A percentile compares a stretch with the other conserved stretches of the same genome.
Conservation (phyloP, 2,329 filamentous ascomycete genomes). For the Pestalotiopsis sp. region DNA sequence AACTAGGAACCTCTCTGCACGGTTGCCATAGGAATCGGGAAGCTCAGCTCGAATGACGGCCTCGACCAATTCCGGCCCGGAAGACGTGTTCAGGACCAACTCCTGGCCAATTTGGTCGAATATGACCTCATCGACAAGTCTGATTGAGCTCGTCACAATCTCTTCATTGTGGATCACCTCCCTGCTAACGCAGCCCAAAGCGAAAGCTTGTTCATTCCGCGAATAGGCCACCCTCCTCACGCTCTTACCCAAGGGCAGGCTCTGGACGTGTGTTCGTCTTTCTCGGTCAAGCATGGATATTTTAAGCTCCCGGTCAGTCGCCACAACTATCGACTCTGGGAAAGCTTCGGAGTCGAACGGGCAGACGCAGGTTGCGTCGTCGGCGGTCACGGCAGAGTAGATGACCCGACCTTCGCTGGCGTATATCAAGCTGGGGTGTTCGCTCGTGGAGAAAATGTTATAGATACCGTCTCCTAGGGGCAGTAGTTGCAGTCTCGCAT, state of each 20-base stretch:
- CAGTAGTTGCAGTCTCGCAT: conserved; percentile 79
- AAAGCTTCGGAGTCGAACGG: conserved; percentile 82
- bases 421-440: conserved; percentile 93
- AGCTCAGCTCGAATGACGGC: conserved; percentile 79
- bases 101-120: conserved; percentile 77
- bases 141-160: conserved; percentile 77
- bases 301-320: conserved; percentile 74
- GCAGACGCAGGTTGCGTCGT: conserved; percentile 80
- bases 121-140: conserved; percentile 86
- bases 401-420: conserved; percentile 84
- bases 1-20: conserved; percentile 81
- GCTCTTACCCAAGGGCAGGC: conserved; percentile 77
- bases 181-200: conserved; percentile 81
- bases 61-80: conserved; percentile 74
- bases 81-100: conserved; percentile 57
- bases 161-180: conserved; percentile 72
- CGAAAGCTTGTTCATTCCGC: conserved; percentile 76
- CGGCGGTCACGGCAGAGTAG: conserved; percentile 91
- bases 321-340: conserved; percentile 78
- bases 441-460: conserved; percentile 90
- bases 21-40: conserved; percentile 55
- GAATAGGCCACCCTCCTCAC: conserved; percentile 89
- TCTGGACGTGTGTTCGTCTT: conserved; percentile 84
- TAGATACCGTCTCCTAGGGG: conserved; percentile 68
- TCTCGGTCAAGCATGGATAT: conserved; percentile 83